phyloP scores from a whole-genome alignment of 1,284 basidiomycete genomes.

The Heterobasidion irregulare region DNA sequence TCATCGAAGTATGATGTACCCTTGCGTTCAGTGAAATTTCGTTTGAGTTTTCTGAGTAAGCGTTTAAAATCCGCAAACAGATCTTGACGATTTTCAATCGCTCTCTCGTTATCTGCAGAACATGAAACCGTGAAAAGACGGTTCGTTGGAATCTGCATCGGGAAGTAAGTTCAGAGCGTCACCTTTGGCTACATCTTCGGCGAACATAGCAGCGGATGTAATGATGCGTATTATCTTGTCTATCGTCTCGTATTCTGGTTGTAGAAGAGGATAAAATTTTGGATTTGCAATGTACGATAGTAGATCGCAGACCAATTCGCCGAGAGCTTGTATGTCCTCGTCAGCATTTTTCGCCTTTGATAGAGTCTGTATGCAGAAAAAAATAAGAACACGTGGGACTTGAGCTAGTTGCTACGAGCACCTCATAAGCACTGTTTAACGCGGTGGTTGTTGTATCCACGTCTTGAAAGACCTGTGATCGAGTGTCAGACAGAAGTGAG shows the following conservation, averaged over 20 bases:
- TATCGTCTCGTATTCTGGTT: not conserved
- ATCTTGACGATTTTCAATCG: not conserved
- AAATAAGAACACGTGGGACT: not conserved
- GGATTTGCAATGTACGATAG: slow-evolving; percentile 1
- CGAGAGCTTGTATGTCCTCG: slow-evolving; percentile 3
- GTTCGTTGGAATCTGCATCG: not conserved
- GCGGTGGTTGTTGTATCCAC: not conserved
- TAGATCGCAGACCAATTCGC: slow-evolving; percentile 3
- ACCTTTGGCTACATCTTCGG: not conserved
- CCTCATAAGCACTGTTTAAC: not conserved
- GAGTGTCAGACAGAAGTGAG: too few species aligned
- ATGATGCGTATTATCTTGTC: not conserved
- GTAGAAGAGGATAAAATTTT: not conserved
- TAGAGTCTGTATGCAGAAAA: not conserved
- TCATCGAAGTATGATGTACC: not conserved
- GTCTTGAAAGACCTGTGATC: not conserved
- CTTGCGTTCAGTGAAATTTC: slow-evolving; percentile 6
- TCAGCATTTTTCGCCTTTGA: not conserved
- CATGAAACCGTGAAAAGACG: not conserved
- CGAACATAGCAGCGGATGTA: not conserved
- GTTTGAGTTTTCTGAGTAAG: slow-evolving; percentile 1
- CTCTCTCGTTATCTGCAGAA: not conserved
- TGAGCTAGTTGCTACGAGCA: not conserved
- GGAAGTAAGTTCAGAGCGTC: not conserved
- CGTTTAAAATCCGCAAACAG: slow-evolving; percentile 1